Base-by-base conservation (phyloP, 164 flowering plant genomes). In the Stephania cephalantha region DNA sequence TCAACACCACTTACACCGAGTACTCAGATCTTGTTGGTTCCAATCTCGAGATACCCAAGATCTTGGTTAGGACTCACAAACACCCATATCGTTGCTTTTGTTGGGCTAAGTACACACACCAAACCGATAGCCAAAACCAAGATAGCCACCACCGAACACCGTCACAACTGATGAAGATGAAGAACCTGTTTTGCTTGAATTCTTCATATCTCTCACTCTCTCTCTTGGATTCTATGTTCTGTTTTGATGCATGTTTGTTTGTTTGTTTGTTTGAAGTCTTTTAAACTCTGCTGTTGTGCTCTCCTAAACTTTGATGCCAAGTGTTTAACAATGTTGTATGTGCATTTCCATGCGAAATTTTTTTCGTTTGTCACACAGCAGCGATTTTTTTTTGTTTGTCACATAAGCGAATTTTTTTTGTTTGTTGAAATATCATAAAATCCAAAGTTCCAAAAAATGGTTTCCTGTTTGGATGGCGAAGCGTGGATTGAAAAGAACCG, bases 101-200 rank as follows among this genome's bases (percentile, higher is more conserved):
- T 79, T 5, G 84, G 79, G 73, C 85, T 76, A 69, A 80, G 12
- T 7, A 79, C 52, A 64, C n/a, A n/a, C 78, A 82, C 53, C 65
- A 75, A 63, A 29, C 78, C 82, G 48, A 80, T 65, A 6, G 82
- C 74, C 63, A 84, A 22, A 53, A 83, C 22, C 72, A 88, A 78
- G 4, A n/a, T n/a, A n/a, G n/a, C n/a, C n/a, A n/a, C n/a, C n/a
- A n/a, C 74, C 48, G 55, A 86, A 7, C 9, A 85, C 73, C 74
- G 84, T 71, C 74, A 80, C 82, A 55, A 68, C 53, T 1, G 87
- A 81, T 50, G 83, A 70, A 20, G 81, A 78, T 10, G 79, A 73
- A 31, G 20, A 25, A 13, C 48, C n/a, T 63, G 44, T 20, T 3
- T 13, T 73, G 35, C 35, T 73, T 42, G 69, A 45, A 6, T 31